phyloP scores from a whole-genome alignment of 257 asterid species.

The Solanum piurae region DNA sequence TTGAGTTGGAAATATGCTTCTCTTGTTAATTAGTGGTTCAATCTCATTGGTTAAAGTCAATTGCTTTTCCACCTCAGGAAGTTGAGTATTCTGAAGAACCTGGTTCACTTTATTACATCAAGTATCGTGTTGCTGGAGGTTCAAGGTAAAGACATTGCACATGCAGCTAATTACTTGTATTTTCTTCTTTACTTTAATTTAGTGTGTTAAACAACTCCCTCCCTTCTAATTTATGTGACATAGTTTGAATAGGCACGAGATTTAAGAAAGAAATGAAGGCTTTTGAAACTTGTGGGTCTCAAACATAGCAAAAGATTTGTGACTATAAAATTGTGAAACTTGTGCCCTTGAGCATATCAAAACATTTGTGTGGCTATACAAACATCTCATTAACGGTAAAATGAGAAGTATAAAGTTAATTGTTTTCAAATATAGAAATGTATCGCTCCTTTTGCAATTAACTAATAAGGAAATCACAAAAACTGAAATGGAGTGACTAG shows the following conservation, averaged over 20 bases:
- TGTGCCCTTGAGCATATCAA: not conserved
- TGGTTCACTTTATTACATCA: conserved; percentile 79
- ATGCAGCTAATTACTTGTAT: not conserved
- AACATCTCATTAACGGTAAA: not conserved
- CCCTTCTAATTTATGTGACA: not conserved
- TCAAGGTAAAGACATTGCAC: conserved; percentile 41
- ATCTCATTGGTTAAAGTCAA: not conserved
- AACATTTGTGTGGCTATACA: not conserved
- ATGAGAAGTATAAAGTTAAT: not conserved
- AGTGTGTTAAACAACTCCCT: not conserved
- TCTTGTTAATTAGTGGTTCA: not conserved
- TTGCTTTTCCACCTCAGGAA: conserved; percentile 40
- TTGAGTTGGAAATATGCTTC: not conserved
- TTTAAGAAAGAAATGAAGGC: not conserved
- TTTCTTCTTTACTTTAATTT: not conserved
- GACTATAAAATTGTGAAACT: not conserved
- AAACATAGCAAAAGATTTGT: not conserved
- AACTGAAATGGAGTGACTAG: not conserved
- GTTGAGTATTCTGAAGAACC: conserved; percentile 97
- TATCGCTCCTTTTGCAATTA: not conserved
- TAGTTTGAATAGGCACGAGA: not conserved
- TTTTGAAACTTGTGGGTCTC: not conserved
- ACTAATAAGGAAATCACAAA: not conserved
- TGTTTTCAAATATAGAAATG: not conserved
- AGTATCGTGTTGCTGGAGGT: conserved; percentile 99